Base-by-base conservation (phyloP, 768 basidiomycete genomes). In the Thelephora aurantiotincta region DNA sequence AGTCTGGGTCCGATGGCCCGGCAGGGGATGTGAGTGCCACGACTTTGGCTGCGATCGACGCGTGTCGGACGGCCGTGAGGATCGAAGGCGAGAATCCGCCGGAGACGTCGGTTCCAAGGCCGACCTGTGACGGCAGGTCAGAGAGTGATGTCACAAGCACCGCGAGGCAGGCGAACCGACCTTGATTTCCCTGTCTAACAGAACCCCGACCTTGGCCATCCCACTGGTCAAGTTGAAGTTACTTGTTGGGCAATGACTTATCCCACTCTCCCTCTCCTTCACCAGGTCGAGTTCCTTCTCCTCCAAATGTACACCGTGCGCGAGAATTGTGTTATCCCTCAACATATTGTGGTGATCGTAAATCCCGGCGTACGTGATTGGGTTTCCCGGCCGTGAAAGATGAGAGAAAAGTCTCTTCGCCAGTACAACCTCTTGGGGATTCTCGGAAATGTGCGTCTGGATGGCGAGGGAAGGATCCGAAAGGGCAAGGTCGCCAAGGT, bases 401-500 rank as follows among this genome's bases (percentile, higher is more conserved):
- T 52, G 53, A 0, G 83, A 79, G 65, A 89, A 97, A 16, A 87
- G 68, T 43, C 66, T 54, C 46, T 73, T 69, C 1, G 85, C 80
- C 54, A 74, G 74, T 20, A 63, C 68, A 48, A 94, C 68, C 62
- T 98, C 94, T 18, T 68, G 58, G 1, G 58, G 64, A 60, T 91
- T 94, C 66, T 98, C 94, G 12, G 83, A 78, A 38, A 97, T 79
- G 61, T 97, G 94, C 2, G 94, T 97, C 64, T 98, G 94, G 45
- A 96, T 84, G 46, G 74, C 73, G 33, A 98, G 69, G 1, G 63
- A 52, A 3, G 78, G 72, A 55, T 86, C 74, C 2, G 68, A 58
- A 18, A 65, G 58, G 0, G 83, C 83, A 35, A 94, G 63, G 4
- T 65, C 54, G 7, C 84, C 79, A 5, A 98, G 69, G 3, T 65